phyloP scores from a whole-genome alignment of 805 yeast genomes.

The Saturnispora bothae region DNA sequence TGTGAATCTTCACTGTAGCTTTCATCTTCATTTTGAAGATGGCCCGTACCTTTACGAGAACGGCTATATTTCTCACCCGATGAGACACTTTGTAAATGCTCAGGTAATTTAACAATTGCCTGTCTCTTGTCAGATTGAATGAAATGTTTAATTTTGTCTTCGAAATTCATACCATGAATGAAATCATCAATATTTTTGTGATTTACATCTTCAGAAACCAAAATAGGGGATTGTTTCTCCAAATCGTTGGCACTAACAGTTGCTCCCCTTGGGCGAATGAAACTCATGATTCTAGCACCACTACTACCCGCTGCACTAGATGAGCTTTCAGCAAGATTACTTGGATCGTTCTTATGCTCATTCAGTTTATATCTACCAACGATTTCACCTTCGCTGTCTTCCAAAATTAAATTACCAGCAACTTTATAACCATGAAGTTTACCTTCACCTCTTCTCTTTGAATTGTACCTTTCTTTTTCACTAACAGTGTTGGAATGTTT shows the following conservation, averaged over 20 bases:
- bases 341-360: too few relatives aligned
- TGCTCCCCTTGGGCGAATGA: conserved; percentile 6
- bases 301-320: background rate
- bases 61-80: too few relatives aligned
- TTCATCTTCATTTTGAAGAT: too few relatives aligned
- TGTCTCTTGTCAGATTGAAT: conserved; percentile 18
- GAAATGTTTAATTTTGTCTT: conserved; percentile 19
- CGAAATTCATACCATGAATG: conserved; percentile 14
- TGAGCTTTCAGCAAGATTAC: background rate
- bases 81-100: background rate
- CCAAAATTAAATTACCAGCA: conserved; percentile 70
- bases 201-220: background rate
- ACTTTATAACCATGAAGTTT: conserved; percentile 63
- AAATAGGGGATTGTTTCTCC: conserved; percentile 3
- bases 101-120: conserved; percentile 13
- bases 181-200: background rate
- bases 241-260: conserved; percentile 5
- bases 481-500: background rate
- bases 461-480: background rate
- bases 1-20: conserved; percentile 8
- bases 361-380: conserved; percentile 72
- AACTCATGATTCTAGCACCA: background rate
- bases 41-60: background rate
- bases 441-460: conserved; percentile 10
- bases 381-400: conserved; percentile 87